These are phyloP conservation scores for Neopestalotiopsis clavispora DNA, from an alignment of 2,329 filamentous ascomycete species.

Conservation along the genomic window DNA sequence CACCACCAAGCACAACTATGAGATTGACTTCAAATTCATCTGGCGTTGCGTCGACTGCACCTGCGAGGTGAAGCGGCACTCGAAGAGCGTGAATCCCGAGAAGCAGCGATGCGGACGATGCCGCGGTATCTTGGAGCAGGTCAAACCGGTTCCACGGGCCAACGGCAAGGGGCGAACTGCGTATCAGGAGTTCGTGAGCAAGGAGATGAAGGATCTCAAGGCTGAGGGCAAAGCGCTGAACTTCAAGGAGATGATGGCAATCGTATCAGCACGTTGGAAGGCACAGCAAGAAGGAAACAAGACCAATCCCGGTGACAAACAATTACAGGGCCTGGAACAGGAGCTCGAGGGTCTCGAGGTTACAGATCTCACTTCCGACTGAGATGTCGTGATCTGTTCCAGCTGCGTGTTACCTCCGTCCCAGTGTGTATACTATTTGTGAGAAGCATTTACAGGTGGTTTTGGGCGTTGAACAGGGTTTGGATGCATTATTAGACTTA, in stretches of 20 bases:
- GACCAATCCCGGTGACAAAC: conserved; percentile 64
- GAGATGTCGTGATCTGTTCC: not conserved
- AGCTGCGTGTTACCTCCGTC: not conserved
- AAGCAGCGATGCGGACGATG: conserved; percentile 81
- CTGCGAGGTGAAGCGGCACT: conserved; percentile 80
- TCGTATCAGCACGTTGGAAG: conserved; percentile 60
- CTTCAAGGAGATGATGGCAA: conserved; percentile 71
- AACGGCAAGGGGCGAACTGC: conserved; percentile 40
- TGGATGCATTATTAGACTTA: not conserved
- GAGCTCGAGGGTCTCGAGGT: conserved; percentile 11
- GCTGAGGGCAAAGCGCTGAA: conserved; percentile 31
- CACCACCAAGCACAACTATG: conserved; percentile 88
- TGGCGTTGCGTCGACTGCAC: conserved; percentile 79
- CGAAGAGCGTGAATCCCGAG: conserved; percentile 77
- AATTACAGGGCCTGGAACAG: conserved; percentile 38
- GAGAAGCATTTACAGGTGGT: not conserved
- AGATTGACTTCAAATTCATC: conserved; percentile 90
- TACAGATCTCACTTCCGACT: conserved; percentile 1
- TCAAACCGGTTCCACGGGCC: conserved; percentile 74
- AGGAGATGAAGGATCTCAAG: conserved; percentile 29
- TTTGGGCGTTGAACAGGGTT: not conserved
- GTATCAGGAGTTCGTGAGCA: conserved; percentile 55
- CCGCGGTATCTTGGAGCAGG: conserved; percentile 72
- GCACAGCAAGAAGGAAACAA: conserved; percentile 72
- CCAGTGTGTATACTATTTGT: not conserved